phyloP scores from a whole-genome alignment of 2,329 filamentous ascomycete species.

The Arthrobotrys pseudoclavata region DNA sequence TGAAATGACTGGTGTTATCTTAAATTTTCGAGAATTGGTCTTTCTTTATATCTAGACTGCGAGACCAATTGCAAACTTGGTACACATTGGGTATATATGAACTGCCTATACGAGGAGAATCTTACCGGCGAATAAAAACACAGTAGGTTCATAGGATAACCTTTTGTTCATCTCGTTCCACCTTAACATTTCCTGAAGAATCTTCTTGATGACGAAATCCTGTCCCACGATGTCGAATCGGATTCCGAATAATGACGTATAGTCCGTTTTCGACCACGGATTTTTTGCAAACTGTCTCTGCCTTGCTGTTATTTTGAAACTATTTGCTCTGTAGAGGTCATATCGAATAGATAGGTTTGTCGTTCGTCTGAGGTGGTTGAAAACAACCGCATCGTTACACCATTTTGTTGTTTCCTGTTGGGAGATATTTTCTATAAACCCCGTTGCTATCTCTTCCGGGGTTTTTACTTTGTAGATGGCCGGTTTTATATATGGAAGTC shows the following conservation, averaged over 20 bases:
- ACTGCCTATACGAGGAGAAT: no score
- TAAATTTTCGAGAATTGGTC: no score
- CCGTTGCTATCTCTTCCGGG: not conserved
- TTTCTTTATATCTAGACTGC: no score
- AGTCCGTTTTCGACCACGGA: not conserved
- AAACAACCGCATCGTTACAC: not conserved
- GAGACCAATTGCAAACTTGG: no score
- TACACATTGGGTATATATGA: no score
- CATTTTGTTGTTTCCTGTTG: not conserved
- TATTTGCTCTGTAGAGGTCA: slow-evolving; percentile 4
- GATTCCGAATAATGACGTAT: not conserved
- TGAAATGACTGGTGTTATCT: no score
- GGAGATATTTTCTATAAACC: not conserved
- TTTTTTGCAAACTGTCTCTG: slow-evolving; percentile 2
- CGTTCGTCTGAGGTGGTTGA: not conserved
- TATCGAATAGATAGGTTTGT: slow-evolving; percentile 17
- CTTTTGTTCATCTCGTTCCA: slow-evolving; percentile 8
- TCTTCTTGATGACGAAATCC: slow-evolving; percentile 8
- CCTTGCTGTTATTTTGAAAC: not conserved
- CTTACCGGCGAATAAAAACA: not conserved
- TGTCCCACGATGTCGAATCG: slow-evolving; percentile 5
- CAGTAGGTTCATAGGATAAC: not conserved
- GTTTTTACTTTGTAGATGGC: not conserved
- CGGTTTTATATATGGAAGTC: not conserved
- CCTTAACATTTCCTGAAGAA: not conserved